These are phyloP conservation scores for Aphanomyces astaci DNA, from an alignment of 352 stramenopile genomes.

Conservation along the genomic window DNA sequence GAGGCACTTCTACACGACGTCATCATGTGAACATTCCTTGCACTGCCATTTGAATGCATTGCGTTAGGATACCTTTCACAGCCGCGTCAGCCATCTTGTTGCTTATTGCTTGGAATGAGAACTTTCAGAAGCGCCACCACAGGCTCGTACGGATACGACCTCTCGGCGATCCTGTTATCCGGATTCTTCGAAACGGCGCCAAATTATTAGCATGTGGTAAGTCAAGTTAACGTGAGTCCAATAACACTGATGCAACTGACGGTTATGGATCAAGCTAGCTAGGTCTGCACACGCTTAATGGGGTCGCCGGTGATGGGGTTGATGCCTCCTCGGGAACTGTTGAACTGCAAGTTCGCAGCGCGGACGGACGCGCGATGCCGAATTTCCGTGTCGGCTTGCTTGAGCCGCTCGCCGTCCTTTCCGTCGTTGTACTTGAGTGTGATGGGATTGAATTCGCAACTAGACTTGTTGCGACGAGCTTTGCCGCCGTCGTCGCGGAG, in stretches of 20 bases:
- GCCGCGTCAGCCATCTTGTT: conserved; percentile 50
- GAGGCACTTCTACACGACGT: conserved; percentile 6
- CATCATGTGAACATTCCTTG: not conserved
- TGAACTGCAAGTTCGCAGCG: conserved; percentile 71
- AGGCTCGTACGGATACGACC: not conserved
- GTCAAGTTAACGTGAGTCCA: too few species aligned
- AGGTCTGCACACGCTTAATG: conserved; percentile 31
- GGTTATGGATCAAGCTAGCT: too few species aligned
- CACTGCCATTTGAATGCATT: not conserved
- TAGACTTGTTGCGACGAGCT: conserved; percentile 78
- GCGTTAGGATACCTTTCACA: conserved; percentile 31
- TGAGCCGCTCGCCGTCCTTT: conserved; percentile 63
- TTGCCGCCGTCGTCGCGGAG: conserved; percentile 66
- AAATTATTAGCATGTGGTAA: too few species aligned
- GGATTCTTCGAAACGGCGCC: not conserved
- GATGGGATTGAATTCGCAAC: conserved; percentile 81
- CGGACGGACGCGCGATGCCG: conserved; percentile 67
- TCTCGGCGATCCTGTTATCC: not conserved
- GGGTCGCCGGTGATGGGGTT: conserved; percentile 82
- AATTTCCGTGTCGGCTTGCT: conserved; percentile 54
- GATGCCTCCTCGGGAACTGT: conserved; percentile 69
- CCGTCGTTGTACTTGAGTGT: conserved; percentile 84
- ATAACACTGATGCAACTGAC: too few species aligned
- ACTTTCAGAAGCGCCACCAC: not conserved
- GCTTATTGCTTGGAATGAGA: not conserved